These are phyloP conservation scores for Graphilbum sp. DNA, from an alignment of 2,329 filamentous ascomycete species.

Conservation along the genomic window DNA sequence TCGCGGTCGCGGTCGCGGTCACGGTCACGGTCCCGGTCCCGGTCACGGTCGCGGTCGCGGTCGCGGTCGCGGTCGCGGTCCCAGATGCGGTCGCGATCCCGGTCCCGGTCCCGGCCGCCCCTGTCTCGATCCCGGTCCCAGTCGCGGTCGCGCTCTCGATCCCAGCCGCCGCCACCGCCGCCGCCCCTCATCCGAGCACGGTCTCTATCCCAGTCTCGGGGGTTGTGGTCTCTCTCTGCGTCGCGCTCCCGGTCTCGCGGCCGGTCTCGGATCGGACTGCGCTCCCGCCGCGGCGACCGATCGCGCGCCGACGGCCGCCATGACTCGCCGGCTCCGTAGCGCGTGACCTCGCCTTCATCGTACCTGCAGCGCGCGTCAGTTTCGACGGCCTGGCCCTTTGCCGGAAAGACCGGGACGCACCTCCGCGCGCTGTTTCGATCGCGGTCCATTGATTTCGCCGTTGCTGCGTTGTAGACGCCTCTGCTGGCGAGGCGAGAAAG, in stretches of 20 bases:
- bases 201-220: constrained; percentile 18
- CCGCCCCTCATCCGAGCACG: constrained; percentile 18
- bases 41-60: constrained; percentile 19
- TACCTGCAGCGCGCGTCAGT: constrained; percentile 23
- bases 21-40: constrained; percentile 16
- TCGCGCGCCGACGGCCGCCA: constrained; percentile 28
- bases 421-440: constrained; percentile 5
- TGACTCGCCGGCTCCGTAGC: constrained; percentile 45
- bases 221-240: too few species aligned
- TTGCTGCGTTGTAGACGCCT: too few species aligned
- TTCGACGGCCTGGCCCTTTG: too few species aligned
- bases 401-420: not conserved
- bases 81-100: constrained; percentile 13
- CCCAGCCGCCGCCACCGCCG: constrained; percentile 7
- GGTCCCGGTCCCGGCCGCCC: constrained; percentile 15
- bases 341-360: constrained; percentile 44
- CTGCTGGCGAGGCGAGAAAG: too few species aligned
- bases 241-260: constrained; percentile 11
- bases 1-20: constrained; percentile 13
- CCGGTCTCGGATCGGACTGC: constrained; percentile 11
- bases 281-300: constrained; percentile 22
- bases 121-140: constrained; percentile 20
- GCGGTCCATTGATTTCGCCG: constrained; percentile 4
- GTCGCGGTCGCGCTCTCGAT: not conserved
- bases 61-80: constrained; percentile 1